These are phyloP conservation scores for Eremothecium coryli DNA, from an alignment of 1,139 yeast genomes.

Conservation along the genomic window DNA sequence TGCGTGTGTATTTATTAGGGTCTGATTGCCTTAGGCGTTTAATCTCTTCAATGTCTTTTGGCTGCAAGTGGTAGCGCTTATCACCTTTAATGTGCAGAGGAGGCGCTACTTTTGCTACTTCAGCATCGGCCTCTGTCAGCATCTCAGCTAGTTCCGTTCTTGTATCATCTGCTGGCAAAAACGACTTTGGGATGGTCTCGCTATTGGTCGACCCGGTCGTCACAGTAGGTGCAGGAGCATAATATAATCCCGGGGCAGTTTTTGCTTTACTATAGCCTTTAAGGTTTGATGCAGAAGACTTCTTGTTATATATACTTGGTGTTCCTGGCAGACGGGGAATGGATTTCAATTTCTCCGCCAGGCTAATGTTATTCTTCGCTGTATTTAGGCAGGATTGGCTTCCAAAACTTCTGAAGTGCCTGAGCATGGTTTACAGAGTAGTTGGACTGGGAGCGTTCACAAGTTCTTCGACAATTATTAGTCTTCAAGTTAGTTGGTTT, in stretches of 20 bases:
- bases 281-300: constrained; percentile 26
- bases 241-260: constrained; percentile 25
- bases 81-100: constrained; percentile 25
- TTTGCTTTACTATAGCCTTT: constrained; percentile 28
- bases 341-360: constrained; percentile 13
- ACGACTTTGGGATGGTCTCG: constrained; percentile 30
- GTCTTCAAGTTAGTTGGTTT: no score
- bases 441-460: no score
- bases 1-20: constrained; percentile 59
- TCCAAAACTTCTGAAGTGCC: no score
- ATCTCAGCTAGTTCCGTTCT: constrained; percentile 16
- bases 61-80: constrained; percentile 52
- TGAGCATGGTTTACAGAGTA: no score
- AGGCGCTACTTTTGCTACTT: constrained; percentile 22
- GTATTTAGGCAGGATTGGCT: not conserved
- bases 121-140: constrained; percentile 12
- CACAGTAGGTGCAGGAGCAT: constrained; percentile 27
- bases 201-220: constrained; percentile 29
- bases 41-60: constrained; percentile 54
- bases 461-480: no score
- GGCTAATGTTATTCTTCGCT: constrained; percentile 15
- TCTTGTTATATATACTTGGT: constrained; percentile 28
- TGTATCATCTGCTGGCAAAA: constrained; percentile 26
- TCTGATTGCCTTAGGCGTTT: constrained; percentile 50
- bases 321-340: constrained; percentile 20